Percentiles rank a stretch among this genome's conserved stretches.
Conservation (phyloP, 139 green algal genomes). For the Chlamydomonas urium region DNA sequence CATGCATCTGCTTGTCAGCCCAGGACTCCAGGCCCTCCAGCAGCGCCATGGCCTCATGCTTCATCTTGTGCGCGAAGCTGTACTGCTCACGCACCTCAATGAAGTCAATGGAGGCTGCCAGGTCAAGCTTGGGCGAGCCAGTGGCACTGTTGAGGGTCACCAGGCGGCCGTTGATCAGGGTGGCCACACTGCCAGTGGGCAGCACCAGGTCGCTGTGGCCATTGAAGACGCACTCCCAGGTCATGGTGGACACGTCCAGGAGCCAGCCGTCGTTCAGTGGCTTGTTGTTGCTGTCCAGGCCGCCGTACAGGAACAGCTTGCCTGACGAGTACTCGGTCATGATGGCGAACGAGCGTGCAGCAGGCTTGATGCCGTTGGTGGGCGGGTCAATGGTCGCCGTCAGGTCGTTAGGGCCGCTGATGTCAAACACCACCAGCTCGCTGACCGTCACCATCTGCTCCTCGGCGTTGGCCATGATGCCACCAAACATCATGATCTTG, state of each 20-base stretch:
- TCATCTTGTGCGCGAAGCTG: conserved; percentile 60
- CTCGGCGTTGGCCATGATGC: conserved; percentile 36
- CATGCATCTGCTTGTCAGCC: conserved; percentile 56
- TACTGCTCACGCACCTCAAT: conserved; percentile 32
- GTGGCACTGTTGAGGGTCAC: conserved; percentile 50
- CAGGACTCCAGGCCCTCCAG: conserved; percentile 63
- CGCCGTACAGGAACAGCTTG: conserved; percentile 74
- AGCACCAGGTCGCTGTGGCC: conserved; percentile 45
- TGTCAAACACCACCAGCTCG: conserved; percentile 63
- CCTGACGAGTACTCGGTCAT: conserved; percentile 44
- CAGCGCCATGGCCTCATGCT: conserved; percentile 25
- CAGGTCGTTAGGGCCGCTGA: conserved; percentile 40
- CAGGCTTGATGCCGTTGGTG: conserved; percentile 11
- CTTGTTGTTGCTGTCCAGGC: conserved; percentile 47
- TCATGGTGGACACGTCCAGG: conserved; percentile 49
- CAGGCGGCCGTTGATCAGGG: conserved; percentile 37
- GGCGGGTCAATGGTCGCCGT: conserved; percentile 30
- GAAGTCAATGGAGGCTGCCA: conserved; percentile 57
- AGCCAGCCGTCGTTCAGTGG: conserved; percentile 70
- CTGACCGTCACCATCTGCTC: conserved; percentile 37
- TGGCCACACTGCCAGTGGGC: conserved; percentile 29
- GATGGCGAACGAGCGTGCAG: conserved; percentile 28
- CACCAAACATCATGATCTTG: conserved; percentile 62
- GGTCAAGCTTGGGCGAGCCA: conserved; percentile 66
- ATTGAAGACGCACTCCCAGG: conserved; percentile 60